Evolutionary conservation across 2,329 filamentous ascomycete genomes (phyloP), one percentile per base, ranked within the genome.

Genomic region (Falciphora oryzae): DNA sequence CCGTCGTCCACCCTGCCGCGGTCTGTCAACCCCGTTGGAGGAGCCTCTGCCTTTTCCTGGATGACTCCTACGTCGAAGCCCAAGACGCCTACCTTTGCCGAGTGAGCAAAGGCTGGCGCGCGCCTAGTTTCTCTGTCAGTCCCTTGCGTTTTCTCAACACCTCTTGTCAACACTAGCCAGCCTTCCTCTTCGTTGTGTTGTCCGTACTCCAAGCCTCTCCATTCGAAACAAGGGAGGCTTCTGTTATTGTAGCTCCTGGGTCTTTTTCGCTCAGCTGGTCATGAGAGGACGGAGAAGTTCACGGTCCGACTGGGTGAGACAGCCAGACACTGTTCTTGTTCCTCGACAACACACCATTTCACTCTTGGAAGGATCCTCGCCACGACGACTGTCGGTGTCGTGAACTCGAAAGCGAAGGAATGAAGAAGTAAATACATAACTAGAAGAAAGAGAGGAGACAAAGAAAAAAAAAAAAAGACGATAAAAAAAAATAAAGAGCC

Each of bases 11-110:
- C 76, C 25, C 73, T 79, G n/a, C 79, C 85, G 22, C 84, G 87
- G 65, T 83, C 86, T 8, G 81, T 86, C 38, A 98, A 98, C 72
- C 94, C 95, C 0, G 85, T 97, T 25, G 94, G 94, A 11, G 91
- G 91, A n/a, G 94, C 91, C 18, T 95, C 92, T 65, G 94, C 94
- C 3, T 98, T 98, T 78, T 89, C 91, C 16, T 98, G 93, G 93
- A 89, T 97, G 80, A 94, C 90, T 61, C 77, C 82, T 8, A 44
- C 62, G 25, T 73, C 72, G 62, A 81, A 81, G 70, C 76, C 80
- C 59, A 79, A 79, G 70, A 72, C 76, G 14, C 72, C 78, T 2
- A 72, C 78, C 13, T 67, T 74, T 29, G 74, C 74, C 8, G 75
- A 78, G 58, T 77, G 66, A 70, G 57, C 62, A 50, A 44, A n/a